A percentile compares a stretch with the other conserved stretches of the same genome.
phyloP scores from a whole-genome alignment of 352 stramenopile genomes.

The Aphanomyces stellatus region DNA sequence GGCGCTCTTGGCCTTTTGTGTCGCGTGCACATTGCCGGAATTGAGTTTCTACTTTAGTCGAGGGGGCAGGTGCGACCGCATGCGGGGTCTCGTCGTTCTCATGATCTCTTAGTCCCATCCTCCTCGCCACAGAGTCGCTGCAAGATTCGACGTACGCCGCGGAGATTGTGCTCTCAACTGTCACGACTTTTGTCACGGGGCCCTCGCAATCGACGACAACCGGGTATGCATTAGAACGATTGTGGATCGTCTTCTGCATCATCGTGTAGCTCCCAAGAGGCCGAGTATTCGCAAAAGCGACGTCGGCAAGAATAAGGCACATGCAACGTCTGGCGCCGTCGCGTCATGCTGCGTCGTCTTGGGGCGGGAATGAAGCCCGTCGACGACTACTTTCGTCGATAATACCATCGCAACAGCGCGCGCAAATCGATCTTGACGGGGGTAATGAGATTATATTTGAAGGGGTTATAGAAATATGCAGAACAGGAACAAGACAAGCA shows the following conservation, averaged over 20 bases:
- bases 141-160: constrained; percentile 57
- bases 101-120: constrained; percentile 38
- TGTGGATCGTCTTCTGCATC: not conserved
- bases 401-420: too few relatives aligned
- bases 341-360: too few relatives aligned
- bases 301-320: not conserved
- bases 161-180: constrained; percentile 74
- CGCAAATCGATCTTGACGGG: too few relatives aligned
- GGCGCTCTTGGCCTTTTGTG: constrained; percentile 67
- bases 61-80: constrained; percentile 40
- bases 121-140: constrained; percentile 65
- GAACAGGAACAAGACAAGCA: too few relatives aligned
- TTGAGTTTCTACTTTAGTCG: constrained; percentile 63
- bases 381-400: too few relatives aligned
- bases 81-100: not conserved
- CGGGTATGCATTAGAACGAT: not conserved
- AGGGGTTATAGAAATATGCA: too few relatives aligned
- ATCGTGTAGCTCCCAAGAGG: constrained; percentile 17
- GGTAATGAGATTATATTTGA: too few relatives aligned
- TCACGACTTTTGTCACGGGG: constrained; percentile 67
- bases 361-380: too few relatives aligned
- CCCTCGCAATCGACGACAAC: constrained; percentile 46
- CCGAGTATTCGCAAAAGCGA: constrained; percentile 12
- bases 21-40: constrained; percentile 63
- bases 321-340: too few relatives aligned